phyloP scores from a whole-genome alignment of 257 asterid genomes.

The Oldenlandia corymbosa region DNA sequence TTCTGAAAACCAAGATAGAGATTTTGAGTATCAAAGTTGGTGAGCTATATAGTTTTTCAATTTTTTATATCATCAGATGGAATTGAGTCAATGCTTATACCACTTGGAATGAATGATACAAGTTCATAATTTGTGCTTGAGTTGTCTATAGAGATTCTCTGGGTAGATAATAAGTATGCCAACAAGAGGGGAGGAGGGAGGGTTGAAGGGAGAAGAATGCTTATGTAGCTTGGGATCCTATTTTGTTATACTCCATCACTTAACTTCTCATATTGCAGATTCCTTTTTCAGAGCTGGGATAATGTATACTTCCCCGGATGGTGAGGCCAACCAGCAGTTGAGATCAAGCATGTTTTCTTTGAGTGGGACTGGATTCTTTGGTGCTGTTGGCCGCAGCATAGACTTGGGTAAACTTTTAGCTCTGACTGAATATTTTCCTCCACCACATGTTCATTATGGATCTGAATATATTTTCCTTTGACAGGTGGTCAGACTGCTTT shows the following conservation, averaged over 20 bases:
- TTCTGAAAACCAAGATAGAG: too few species aligned
- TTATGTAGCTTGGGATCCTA: not conserved
- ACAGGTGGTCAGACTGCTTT: slow-evolving; percentile 90
- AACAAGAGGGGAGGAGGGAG: too few species aligned
- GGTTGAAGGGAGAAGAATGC: too few species aligned
- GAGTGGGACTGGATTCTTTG: slow-evolving; percentile 74
- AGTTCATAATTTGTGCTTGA: too few species aligned
- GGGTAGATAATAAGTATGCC: too few species aligned
- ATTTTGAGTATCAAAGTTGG: too few species aligned
- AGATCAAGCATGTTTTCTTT: slow-evolving; percentile 71
- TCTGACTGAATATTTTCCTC: not conserved
- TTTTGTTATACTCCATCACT: slow-evolving; percentile 36
- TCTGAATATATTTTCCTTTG: slow-evolving; percentile 1
- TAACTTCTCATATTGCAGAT: slow-evolving; percentile 62
- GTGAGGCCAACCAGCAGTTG: slow-evolving; percentile 40
- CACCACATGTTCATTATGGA: slow-evolving; percentile 2
- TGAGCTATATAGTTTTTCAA: too few species aligned
- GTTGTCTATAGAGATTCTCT: too few species aligned
- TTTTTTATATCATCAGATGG: too few species aligned
- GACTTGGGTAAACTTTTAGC: slow-evolving; percentile 50
- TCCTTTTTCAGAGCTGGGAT: slow-evolving; percentile 85
- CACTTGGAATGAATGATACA: too few species aligned
- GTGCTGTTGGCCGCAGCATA: slow-evolving; percentile 84
- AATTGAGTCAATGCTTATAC: too few species aligned
- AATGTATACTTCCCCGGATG: slow-evolving; percentile 66